Percentiles rank a stretch among this genome's conserved stretches.
Evolutionary conservation across 257 asterid species (phyloP).

Genomic region (Nicotiana obtusifolia): DNA sequence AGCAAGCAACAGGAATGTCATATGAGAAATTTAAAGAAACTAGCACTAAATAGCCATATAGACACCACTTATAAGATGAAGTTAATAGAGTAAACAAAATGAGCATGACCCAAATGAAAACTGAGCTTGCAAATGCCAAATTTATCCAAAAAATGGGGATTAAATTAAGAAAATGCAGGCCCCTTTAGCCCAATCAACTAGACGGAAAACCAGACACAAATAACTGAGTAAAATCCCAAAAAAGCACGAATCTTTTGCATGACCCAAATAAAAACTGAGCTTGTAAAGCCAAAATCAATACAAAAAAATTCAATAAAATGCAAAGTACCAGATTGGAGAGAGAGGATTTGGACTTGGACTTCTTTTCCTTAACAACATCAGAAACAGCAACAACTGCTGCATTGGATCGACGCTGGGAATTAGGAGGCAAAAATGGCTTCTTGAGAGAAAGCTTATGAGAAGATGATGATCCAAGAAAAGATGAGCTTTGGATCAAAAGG

Average conservation of each 20-base stretch:
- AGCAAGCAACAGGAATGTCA: background rate
- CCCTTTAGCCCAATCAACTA: no score
- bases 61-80: background rate
- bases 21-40: background rate
- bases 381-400: constrained; percentile 51
- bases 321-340: constrained; percentile 44
- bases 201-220: background rate
- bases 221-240: background rate
- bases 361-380: constrained; percentile 73
- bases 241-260: background rate
- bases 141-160: background rate
- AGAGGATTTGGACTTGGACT: constrained; percentile 41
- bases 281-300: background rate
- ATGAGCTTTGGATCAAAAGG: constrained; percentile 26
- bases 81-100: background rate
- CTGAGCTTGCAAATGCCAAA: background rate
- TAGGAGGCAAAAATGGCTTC: constrained; percentile 12
- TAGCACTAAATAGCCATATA: background rate
- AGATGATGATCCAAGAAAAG: constrained; percentile 48
- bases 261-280: background rate
- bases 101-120: background rate
- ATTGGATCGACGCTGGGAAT: constrained; percentile 41
- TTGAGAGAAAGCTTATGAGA: constrained; percentile 27
- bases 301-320: background rate
- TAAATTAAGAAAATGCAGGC: no score